These are phyloP conservation scores for Lipomyces mesembrius DNA, from an alignment of 805 yeast genomes.

Conservation along the genomic window DNA sequence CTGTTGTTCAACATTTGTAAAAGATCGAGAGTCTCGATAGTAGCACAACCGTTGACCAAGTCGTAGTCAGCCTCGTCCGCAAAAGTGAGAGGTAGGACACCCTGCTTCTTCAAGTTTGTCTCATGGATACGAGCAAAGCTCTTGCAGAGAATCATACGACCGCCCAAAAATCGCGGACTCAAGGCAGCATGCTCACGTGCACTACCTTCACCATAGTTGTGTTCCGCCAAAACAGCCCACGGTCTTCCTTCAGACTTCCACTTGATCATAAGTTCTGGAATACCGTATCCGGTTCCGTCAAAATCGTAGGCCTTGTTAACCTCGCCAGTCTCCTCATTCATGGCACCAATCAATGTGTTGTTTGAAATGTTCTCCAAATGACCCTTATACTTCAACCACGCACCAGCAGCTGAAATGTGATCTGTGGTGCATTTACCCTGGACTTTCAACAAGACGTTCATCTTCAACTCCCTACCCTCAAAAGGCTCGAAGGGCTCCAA, in stretches of 20 bases:
- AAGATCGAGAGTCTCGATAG: conserved; percentile 84
- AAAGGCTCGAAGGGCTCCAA: conserved; percentile 93
- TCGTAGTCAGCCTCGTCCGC: conserved; percentile 88
- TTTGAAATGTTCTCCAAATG: conserved; percentile 98
- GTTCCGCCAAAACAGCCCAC: conserved; percentile 99
- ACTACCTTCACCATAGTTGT: conserved; percentile 99
- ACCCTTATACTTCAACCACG: conserved; percentile 99
- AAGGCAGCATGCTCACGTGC: conserved; percentile 99
- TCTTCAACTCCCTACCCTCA: conserved; percentile 92
- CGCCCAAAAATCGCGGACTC: conserved; percentile 99
- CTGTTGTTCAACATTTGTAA: conserved; percentile 74
- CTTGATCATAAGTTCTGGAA: conserved; percentile 94
- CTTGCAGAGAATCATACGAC: conserved; percentile 95
- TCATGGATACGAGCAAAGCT: conserved; percentile 99
- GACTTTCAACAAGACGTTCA: conserved; percentile 96
- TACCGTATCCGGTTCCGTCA: conserved; percentile 88
- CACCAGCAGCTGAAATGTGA: conserved; percentile 99
- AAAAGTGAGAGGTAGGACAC: conserved; percentile 96
- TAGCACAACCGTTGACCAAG: conserved; percentile 88
- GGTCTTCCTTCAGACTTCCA: conserved; percentile 91
- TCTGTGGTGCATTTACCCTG: conserved; percentile 98
- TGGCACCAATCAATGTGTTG: conserved; percentile 99
- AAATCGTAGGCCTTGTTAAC: conserved; percentile 89
- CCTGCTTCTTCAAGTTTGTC: conserved; percentile 99
- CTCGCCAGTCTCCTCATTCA: conserved; percentile 92